phyloP scores from a whole-genome alignment of 1,284 basidiomycete genomes.

The Meira miltonrushii region DNA sequence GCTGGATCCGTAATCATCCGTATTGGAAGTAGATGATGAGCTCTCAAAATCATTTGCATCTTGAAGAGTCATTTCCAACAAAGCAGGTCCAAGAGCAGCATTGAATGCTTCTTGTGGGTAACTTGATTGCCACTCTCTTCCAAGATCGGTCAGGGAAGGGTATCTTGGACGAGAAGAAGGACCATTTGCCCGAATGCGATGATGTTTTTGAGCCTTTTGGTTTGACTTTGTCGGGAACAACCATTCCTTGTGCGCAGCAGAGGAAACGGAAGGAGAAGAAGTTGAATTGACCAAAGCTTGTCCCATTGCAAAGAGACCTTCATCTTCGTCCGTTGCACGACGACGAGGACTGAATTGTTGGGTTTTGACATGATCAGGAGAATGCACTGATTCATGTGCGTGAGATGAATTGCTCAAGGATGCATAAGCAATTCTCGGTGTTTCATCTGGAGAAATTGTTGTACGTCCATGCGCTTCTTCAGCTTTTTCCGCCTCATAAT shows the following conservation, averaged over 20 bases:
- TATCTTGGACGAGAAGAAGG: slow-evolving; percentile 10
- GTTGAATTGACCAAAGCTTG: neutral
- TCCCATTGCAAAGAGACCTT: neutral
- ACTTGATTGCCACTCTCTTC: slow-evolving; percentile 12
- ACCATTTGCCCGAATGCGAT: neutral
- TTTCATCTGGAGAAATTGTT: slow-evolving; percentile 9
- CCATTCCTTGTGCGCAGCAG: no score
- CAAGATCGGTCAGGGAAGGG: slow-evolving; percentile 20
- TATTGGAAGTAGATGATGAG: slow-evolving; percentile 15
- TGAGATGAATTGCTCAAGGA: slow-evolving; percentile 10
- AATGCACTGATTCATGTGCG: neutral
- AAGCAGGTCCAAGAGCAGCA: neutral
- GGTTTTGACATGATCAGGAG: neutral
- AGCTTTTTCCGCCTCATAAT: no score
- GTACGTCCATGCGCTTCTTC: neutral
- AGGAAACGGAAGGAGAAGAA: no score
- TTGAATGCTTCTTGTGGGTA: slow-evolving; percentile 2
- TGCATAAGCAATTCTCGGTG: slow-evolving; percentile 16
- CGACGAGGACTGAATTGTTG: neutral
- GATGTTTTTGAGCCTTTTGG: no score
- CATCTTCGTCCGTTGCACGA: neutral
- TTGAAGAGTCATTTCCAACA: slow-evolving; percentile 1
- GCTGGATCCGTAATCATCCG: slow-evolving; percentile 41
- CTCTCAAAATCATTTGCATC: neutral
- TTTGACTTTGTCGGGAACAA: no score